A percentile compares a stretch with the other conserved stretches of the same genome.
Conservation (phyloP, 73 alveolate genomes). For the Paramecium tetraurelia region DNA sequence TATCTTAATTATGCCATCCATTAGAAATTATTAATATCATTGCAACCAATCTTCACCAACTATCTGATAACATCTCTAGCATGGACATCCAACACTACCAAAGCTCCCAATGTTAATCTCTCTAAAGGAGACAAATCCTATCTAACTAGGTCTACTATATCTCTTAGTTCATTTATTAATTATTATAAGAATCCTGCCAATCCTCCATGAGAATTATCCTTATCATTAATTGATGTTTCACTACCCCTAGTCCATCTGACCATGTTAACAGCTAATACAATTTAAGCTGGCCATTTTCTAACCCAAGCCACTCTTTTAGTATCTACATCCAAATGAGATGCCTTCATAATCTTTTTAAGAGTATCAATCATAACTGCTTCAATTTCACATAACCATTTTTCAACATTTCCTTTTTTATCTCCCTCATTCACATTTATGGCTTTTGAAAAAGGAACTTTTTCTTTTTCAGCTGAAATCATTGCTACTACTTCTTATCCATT, state of each 20-base stretch:
- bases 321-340: conserved; percentile 73
- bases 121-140: conserved; percentile 92
- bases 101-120: conserved; percentile 96
- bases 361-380: conserved; percentile 91
- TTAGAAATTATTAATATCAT: conserved; percentile 86
- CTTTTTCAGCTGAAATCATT: conserved; percentile 96
- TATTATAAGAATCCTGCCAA: conserved; percentile 70
- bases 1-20: conserved; percentile 99
- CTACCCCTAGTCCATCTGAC: conserved; percentile 85
- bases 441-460: conserved; percentile 80
- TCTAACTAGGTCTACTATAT: conserved; percentile 96
- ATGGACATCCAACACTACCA: conserved; percentile 99
- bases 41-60: conserved; percentile 50
- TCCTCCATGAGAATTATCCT: conserved; percentile 82
- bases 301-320: conserved; percentile 94
- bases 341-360: conserved; percentile 76
- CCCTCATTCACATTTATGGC: conserved; percentile 93
- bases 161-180: conserved; percentile 83
- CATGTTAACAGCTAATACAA: conserved; percentile 90
- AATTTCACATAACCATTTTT: conserved; percentile 93
- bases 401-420: conserved; percentile 96
- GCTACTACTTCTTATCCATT: conserved; percentile 42
- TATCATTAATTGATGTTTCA: conserved; percentile 75
- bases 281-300: conserved; percentile 96
- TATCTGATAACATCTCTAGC: conserved; percentile 95